A percentile compares a stretch with the other conserved stretches of the same genome.
These are phyloP conservation scores for Ganoderma meredithae DNA, from an alignment of 1,284 basidiomycete species.

Conservation along the genomic window DNA sequence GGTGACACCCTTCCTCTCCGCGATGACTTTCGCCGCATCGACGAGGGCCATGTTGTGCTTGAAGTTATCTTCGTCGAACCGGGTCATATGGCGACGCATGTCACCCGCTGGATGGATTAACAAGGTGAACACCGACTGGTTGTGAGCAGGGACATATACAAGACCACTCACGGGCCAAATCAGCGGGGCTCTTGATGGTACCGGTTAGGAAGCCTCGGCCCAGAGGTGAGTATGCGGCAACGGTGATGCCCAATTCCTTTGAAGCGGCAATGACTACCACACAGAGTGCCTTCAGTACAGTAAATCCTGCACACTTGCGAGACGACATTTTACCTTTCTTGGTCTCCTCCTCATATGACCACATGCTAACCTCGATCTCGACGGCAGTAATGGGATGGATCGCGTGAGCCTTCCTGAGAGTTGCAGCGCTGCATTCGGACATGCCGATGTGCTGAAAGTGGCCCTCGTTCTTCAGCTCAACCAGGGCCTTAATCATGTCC, in stretches of 20 bases:
- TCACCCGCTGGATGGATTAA: slow-evolving; percentile 41
- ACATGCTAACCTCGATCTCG: slow-evolving; percentile 64
- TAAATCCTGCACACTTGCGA: background rate
- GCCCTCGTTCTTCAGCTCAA: slow-evolving; percentile 46
- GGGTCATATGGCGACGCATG: slow-evolving; percentile 43
- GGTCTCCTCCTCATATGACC: slow-evolving; percentile 56
- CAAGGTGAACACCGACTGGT: background rate
- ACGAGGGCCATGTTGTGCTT: slow-evolving; percentile 56
- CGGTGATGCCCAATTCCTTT: slow-evolving; percentile 55
- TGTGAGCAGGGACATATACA: no score
- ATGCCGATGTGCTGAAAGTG: slow-evolving; percentile 55
- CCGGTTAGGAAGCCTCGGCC: slow-evolving; percentile 66
- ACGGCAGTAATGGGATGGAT: slow-evolving; percentile 53
- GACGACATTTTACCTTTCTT: slow-evolving; percentile 44
- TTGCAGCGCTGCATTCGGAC: slow-evolving; percentile 56
- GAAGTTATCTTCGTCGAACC: slow-evolving; percentile 44
- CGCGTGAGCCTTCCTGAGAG: slow-evolving; percentile 46
- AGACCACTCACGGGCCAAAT: slow-evolving; percentile 45
- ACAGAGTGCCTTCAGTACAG: background rate
- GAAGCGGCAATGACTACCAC: slow-evolving; percentile 46
- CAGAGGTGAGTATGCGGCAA: slow-evolving; percentile 66
- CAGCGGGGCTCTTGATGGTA: slow-evolving; percentile 52
- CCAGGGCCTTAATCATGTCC: slow-evolving; percentile 40
- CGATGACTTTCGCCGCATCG: slow-evolving; percentile 52
- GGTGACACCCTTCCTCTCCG: slow-evolving; percentile 56